phyloP scores from a whole-genome alignment of 805 yeast genomes.

The Sugiyamaella marilandica region DNA sequence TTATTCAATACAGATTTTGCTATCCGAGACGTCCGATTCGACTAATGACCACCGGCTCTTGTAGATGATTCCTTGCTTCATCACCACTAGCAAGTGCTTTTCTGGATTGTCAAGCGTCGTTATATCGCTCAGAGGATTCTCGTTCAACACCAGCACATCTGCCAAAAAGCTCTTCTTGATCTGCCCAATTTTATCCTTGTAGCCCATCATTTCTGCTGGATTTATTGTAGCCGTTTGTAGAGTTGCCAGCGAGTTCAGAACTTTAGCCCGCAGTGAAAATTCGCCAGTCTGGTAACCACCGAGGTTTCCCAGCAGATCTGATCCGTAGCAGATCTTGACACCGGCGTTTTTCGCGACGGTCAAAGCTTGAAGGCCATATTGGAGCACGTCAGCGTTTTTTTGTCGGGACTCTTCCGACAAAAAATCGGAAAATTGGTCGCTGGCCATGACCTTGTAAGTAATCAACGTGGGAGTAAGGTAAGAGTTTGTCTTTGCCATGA shows the following conservation, averaged over 20 bases:
- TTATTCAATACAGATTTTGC: not conserved
- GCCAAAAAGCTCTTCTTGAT: slow-evolving; percentile 5
- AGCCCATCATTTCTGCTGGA: slow-evolving; percentile 6
- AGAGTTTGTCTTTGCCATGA: slow-evolving; percentile 71
- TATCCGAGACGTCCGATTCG: not conserved
- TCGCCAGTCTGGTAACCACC: slow-evolving; percentile 4
- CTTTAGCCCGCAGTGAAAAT: slow-evolving; percentile 2
- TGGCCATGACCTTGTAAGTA: slow-evolving; percentile 6
- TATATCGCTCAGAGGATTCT: slow-evolving; percentile 5
- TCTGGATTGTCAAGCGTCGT: slow-evolving; percentile 2
- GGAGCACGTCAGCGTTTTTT: slow-evolving; percentile 2
- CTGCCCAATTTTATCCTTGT: slow-evolving; percentile 5
- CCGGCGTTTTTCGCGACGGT: slow-evolving; percentile 2
- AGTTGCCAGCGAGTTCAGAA: not conserved
- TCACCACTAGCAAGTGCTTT: not conserved
- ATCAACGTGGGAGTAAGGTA: slow-evolving; percentile 2
- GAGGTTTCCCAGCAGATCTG: slow-evolving; percentile 1
- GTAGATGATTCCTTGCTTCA: slow-evolving; percentile 5
- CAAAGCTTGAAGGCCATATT: not conserved
- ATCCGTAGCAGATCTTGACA: slow-evolving; percentile 4
- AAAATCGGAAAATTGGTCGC: slow-evolving; percentile 3
- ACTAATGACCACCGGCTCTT: slow-evolving; percentile 4
- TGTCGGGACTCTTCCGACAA: not conserved
- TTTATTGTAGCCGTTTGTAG: slow-evolving; percentile 3
- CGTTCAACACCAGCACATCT: not conserved